Evolutionary conservation across 2,329 filamentous ascomycete genomes (phyloP).

Genomic region (Colletotrichum eleusines): DNA sequence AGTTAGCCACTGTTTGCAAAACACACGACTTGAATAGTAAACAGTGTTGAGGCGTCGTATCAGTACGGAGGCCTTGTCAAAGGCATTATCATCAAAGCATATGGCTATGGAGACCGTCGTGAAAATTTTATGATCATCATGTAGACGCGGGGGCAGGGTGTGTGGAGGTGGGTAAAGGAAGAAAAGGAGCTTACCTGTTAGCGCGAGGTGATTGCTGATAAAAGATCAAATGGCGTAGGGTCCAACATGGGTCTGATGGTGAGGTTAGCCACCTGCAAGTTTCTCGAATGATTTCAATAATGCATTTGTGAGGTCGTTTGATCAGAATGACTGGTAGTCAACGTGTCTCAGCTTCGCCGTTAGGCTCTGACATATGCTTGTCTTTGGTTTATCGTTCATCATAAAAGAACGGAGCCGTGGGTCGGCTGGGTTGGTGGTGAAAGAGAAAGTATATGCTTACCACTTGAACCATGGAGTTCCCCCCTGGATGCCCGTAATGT

Average conservation of each 20-base stretch:
- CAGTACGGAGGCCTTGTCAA: constrained; percentile 43
- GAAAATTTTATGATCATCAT: constrained; percentile 44
- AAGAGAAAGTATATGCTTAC: constrained; percentile 15
- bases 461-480: not conserved
- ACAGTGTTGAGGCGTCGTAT: constrained; percentile 37
- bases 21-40: constrained; percentile 18
- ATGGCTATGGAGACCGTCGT: constrained; percentile 44
- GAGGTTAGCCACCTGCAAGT: constrained; percentile 19
- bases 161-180: no score
- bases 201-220: accelerated
- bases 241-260: not conserved
- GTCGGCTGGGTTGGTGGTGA: constrained; percentile 12
- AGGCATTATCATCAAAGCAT: constrained; percentile 44
- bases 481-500: not conserved
- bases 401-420: constrained; percentile 37
- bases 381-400: constrained; percentile 44
- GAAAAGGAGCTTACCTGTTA: constrained; percentile 6
- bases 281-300: not conserved
- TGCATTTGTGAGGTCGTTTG: constrained; percentile 32
- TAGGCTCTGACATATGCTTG: constrained; percentile 46
- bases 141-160: constrained; percentile 22
- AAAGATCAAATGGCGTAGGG: no score
- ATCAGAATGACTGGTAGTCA: constrained; percentile 42
- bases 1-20: constrained; percentile 27
- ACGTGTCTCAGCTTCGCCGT: constrained; percentile 44